Evolutionary conservation across 345 rosid species (phyloP), one percentile per base, ranked within the genome.

Genomic region (Lenwebbia sp.): DNA sequence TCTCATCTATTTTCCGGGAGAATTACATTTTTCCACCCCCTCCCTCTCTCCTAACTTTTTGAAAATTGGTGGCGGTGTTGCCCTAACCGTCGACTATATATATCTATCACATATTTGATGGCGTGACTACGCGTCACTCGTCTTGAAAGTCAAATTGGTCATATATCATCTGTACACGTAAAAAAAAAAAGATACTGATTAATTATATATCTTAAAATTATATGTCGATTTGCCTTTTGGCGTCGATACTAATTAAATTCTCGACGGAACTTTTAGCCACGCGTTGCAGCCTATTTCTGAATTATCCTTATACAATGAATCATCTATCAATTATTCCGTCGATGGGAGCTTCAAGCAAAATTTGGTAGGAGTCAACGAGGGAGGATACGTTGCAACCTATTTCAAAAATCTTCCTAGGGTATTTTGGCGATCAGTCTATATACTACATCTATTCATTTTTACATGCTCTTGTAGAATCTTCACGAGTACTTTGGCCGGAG

Each of bases 221-320:
- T 33, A 9, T 33, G 21, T 19, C 25, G 13, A 70, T 17, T 0
- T 33, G 12, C 5, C 25, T 33, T 19, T 19, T 9, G 13, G 2
- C 25, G 22, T 33, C 19, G 47, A 8, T 6, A 10, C 40, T 25
- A 70, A 70, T 70, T 7, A 19, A 37, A 33, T 70, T 70, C 25
- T 33, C 13, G 0, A 3, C 3, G 25, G 2, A 2, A 70, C 22
- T 19, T 21, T 1, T 19, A 0, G 13, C 2, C 44, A 15, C 1
- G 10, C 8, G 44, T 19, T 17, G 8, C 23, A 3, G 6, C 9
- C 23, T 33, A 65, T 65, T 65, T 10, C 3, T 21, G 6, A 33
- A 15, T 65, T 21, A 65, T 65, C 23, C 22, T 17, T 5, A 8
- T 30, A 5, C 12, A 2, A 65, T 65, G 22, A 65, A 65, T 30